A percentile compares a stretch with the other conserved stretches of the same genome.
These are phyloP conservation scores for Helotiales sp. DNA, from an alignment of 2,329 filamentous ascomycete genomes.

Conservation along the genomic window DNA sequence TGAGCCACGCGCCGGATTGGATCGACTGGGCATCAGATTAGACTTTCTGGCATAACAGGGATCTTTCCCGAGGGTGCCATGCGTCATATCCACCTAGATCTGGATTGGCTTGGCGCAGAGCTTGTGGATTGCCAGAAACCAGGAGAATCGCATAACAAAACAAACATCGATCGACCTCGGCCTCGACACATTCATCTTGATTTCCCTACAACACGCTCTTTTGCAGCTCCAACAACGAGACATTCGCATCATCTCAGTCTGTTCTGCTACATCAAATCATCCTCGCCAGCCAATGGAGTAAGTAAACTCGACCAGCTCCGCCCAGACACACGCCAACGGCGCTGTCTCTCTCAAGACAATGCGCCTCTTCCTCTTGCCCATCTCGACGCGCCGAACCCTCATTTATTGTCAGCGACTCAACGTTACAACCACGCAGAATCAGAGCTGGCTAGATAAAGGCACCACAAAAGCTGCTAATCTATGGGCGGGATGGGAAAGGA, in stretches of 20 bases:
- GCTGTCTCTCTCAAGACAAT: conserved; percentile 53
- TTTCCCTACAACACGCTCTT: background rate
- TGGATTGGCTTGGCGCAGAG: conserved; percentile 9
- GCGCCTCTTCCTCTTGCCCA: conserved; percentile 92
- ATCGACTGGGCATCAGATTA: background rate
- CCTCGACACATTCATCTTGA: too few relatives aligned
- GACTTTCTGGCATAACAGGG: background rate
- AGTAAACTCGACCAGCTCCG: background rate
- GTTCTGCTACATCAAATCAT: background rate
- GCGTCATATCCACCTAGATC: conserved; percentile 6
- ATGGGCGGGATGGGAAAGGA: conserved; percentile 88
- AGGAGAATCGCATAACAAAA: background rate
- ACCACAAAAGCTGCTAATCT: conserved; percentile 73
- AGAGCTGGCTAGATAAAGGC: conserved; percentile 68
- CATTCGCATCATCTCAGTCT: too few relatives aligned
- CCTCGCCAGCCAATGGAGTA: background rate
- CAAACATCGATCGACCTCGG: background rate
- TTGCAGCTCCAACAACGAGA: background rate
- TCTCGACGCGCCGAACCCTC: conserved; percentile 88
- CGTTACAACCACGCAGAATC: conserved; percentile 56
- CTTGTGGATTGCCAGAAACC: background rate
- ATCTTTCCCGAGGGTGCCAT: background rate
- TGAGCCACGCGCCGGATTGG: background rate
- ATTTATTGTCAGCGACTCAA: conserved; percentile 86
- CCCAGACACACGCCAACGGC: conserved; percentile 14